Evolutionary conservation across 2,329 filamentous ascomycete genomes (phyloP), one percentile per base, ranked within the genome.

Genomic region (Fusarium subglutinans): DNA sequence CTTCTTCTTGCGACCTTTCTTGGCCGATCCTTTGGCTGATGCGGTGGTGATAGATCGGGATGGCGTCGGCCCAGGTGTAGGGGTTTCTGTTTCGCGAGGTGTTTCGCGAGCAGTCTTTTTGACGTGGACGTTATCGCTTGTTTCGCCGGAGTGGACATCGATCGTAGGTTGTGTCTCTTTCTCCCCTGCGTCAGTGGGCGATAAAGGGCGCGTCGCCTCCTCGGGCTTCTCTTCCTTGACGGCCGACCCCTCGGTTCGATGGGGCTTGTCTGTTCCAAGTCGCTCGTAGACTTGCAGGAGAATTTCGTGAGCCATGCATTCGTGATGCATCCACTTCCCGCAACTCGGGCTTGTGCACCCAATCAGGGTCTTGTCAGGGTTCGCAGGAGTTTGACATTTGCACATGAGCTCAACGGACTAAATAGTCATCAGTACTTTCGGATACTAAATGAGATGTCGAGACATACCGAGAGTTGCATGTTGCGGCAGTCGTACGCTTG

Each of bases 301-400:
- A 8, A 87, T 84, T 20, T 89, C 86, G 74, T 90, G 86, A 38
- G 86, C 82, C n/a, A 92, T 83, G 74, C 90, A 92, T 51, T 90
- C 87, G 63, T 89, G 86, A 74, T 92, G 90, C 67, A 92, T 86
- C 90, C 90, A 92, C 61, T 85, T 86, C 59, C 85, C 86, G 78
- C 90, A 92, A 5, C 80, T 77, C 18, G 84, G 77, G 66, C 86
- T 87, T 15, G 86, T 86, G 80, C 90, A 92, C 63, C 88, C 87
- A 55, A 91, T 85, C 44, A 92, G 81, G 28, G 86, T 85, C 75
- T 87, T 88, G 72, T 92, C 90, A 30, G 90, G 90, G 70, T 92
- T 90, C 73, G 89, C 89, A 45, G 90, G 90, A 10, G 85, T 85
- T 67, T 85, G 83, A 81, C 90, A 92, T 76, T 86, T 87, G 81